These are phyloP conservation scores for Leccinum incarnatum DNA, from an alignment of 768 basidiomycete genomes.

Conservation along the genomic window DNA sequence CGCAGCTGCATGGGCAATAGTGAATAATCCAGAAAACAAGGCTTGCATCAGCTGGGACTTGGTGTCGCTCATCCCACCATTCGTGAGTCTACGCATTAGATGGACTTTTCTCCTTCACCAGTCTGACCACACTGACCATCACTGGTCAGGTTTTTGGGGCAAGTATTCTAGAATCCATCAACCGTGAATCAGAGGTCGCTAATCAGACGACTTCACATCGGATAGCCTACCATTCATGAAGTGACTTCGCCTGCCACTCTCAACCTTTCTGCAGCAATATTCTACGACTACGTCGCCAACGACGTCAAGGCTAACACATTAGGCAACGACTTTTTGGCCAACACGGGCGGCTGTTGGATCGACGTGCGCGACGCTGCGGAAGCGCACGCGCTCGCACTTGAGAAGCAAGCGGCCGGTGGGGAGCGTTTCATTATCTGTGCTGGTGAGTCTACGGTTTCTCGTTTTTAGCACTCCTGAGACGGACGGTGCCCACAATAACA, in stretches of 20 bases:
- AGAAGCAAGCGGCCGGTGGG: neutral
- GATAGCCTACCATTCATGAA: neutral
- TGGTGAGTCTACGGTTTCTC: neutral
- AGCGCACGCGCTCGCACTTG: neutral
- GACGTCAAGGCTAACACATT: neutral
- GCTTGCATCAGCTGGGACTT: constrained; percentile 38
- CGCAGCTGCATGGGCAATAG: constrained; percentile 49
- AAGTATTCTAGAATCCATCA: neutral
- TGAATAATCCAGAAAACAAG: constrained; percentile 30
- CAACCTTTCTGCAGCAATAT: neutral
- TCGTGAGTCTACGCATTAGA: constrained; percentile 18
- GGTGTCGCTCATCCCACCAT: constrained; percentile 39
- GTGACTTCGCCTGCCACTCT: neutral
- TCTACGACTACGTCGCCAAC: neutral
- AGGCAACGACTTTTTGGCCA: neutral
- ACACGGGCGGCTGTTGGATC: neutral
- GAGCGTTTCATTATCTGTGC: neutral
- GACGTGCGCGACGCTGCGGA: neutral
- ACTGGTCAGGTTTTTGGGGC: neutral
- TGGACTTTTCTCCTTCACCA: too few species aligned
- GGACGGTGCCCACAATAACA: neutral
- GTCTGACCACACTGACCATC: neutral
- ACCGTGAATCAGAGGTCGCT: neutral
- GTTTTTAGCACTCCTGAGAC: neutral
- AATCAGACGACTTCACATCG: neutral